phyloP scores from a whole-genome alignment of 768 basidiomycete genomes.

The Panaeolus cyanescens region DNA sequence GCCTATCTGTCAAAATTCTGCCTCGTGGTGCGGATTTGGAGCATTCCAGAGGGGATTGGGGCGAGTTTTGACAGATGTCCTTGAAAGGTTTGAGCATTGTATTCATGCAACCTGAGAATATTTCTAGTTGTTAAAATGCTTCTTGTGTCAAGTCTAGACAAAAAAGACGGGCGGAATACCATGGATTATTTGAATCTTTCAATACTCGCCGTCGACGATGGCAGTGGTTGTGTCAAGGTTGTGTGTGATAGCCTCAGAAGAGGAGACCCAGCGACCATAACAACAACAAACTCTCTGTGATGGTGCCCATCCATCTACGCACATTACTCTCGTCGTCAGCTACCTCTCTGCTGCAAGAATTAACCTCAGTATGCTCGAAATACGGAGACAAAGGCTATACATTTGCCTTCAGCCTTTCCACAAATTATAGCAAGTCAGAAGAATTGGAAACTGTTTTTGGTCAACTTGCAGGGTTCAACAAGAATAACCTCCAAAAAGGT shows the following conservation, averaged over 20 bases:
- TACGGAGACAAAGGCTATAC: conserved; percentile 35
- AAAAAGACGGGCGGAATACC: not conserved
- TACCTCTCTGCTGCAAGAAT: conserved; percentile 32
- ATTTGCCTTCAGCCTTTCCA: conserved; percentile 53
- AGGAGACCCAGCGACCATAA: not conserved
- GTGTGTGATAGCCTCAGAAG: not conserved
- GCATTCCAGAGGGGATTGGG: not conserved
- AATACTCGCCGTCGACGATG: too few relatives aligned
- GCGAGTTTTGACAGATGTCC: not conserved
- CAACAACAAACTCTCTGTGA: conserved; percentile 1
- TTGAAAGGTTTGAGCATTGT: too few relatives aligned
- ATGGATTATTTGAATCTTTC: too few relatives aligned
- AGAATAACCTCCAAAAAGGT: conserved; percentile 13
- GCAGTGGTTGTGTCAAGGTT: not conserved
- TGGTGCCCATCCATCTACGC: conserved; percentile 34
- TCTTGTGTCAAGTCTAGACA: not conserved
- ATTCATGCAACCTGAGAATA: too few relatives aligned
- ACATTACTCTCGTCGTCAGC: conserved; percentile 44
- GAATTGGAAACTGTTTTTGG: conserved; percentile 43
- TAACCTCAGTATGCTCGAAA: conserved; percentile 28
- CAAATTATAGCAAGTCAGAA: conserved; percentile 34
- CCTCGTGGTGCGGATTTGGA: not conserved
- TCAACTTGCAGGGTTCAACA: conserved; percentile 36
- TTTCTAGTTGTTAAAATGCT: too few relatives aligned
- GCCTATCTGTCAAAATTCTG: not conserved